Percentiles rank a stretch among this genome's conserved stretches.
These are phyloP conservation scores for Ceratopteris richardii DNA, from an alignment of 75 land plant genomes.

Conservation along the genomic window DNA sequence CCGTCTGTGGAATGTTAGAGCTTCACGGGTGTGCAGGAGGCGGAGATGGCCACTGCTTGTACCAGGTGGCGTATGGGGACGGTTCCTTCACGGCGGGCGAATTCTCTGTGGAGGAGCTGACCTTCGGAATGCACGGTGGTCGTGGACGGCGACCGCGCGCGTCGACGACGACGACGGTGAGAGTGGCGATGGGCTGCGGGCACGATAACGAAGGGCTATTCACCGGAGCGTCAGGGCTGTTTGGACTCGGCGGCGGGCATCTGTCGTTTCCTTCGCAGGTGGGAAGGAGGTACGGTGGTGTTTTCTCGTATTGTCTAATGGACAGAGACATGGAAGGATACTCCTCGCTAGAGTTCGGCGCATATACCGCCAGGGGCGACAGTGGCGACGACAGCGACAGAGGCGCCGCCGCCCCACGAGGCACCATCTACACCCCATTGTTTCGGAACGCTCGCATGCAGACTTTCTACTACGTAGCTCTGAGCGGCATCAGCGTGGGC, in stretches of 20 bases:
- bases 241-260: slow-evolving; percentile 69
- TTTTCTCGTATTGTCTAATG: slow-evolving; percentile 86
- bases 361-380: neutral
- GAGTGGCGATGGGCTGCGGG: slow-evolving; percentile 76
- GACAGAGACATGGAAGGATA: slow-evolving; percentile 26
- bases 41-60: slow-evolving; percentile 27
- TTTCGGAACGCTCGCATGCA: slow-evolving; percentile 47
- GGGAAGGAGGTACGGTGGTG: slow-evolving; percentile 34
- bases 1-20: slow-evolving; percentile 46
- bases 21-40: slow-evolving; percentile 33
- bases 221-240: slow-evolving; percentile 72
- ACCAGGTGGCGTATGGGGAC: slow-evolving; percentile 77
- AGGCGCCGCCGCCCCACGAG: slow-evolving; percentile 25
- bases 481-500: slow-evolving; percentile 73
- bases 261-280: slow-evolving; percentile 76
- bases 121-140: slow-evolving; percentile 34
- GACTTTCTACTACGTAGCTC: slow-evolving; percentile 65
- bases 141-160: neutral
- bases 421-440: slow-evolving; percentile 44
- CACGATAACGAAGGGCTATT: slow-evolving; percentile 83
- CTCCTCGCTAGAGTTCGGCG: neutral
- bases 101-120: slow-evolving; percentile 57
- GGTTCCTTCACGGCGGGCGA: slow-evolving; percentile 73
- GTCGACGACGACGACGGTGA: neutral
- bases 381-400: neutral